A percentile compares a stretch with the other conserved stretches of the same genome.
These are phyloP conservation scores for Athelia sp. DNA, from an alignment of 1,284 basidiomycete species.

Conservation along the genomic window DNA sequence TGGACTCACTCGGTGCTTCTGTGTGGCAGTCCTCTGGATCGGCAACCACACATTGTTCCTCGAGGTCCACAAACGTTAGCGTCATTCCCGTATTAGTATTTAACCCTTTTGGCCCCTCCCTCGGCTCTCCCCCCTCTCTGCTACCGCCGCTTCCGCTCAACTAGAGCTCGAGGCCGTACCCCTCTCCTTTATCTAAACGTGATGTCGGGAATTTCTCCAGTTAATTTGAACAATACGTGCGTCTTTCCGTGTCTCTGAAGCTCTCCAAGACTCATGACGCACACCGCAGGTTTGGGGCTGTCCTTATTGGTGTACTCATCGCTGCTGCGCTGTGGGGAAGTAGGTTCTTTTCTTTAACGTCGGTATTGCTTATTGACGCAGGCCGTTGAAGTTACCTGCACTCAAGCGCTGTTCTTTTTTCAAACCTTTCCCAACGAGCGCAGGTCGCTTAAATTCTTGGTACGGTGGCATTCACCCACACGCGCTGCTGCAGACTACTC, in stretches of 20 bases:
- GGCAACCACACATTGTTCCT: too few species aligned
- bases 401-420: background rate
- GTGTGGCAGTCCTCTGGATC: too few species aligned
- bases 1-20: too few species aligned
- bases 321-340: conserved; percentile 48
- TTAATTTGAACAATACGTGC: conserved; percentile 1
- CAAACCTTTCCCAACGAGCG: conserved; percentile 27
- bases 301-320: conserved; percentile 42
- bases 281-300: conserved; percentile 36
- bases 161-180: too few species aligned
- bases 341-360: conserved; percentile 14
- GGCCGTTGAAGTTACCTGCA: background rate
- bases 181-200: too few species aligned
- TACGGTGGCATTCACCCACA: conserved; percentile 15
- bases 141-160: too few species aligned
- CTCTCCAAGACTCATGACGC: background rate
- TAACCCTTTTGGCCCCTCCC: too few species aligned
- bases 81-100: too few species aligned
- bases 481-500: background rate
- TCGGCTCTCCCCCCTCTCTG: too few species aligned
- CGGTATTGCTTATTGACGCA: background rate
- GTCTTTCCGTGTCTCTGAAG: background rate
- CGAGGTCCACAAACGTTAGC: too few species aligned
- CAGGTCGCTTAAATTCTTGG: conserved; percentile 45
- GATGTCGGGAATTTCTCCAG: too few species aligned